Evolutionary conservation across 164 flowering plant genomes (phyloP), one percentile per base, ranked within the genome.

Genomic region (Annona squamosa): DNA sequence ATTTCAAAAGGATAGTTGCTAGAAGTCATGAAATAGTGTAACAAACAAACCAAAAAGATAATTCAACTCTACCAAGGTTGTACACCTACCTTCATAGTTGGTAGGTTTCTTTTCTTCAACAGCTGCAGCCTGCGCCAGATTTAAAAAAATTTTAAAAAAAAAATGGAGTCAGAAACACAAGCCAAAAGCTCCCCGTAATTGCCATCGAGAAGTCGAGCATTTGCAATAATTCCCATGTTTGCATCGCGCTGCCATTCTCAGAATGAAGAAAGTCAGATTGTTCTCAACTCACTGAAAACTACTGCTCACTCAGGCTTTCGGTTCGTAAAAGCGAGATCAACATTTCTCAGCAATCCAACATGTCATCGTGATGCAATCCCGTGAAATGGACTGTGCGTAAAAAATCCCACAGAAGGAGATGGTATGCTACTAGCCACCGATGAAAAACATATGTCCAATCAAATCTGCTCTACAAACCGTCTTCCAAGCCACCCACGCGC

Each of bases 51-150:
- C 37, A 26, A 26, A 26, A 26, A 26, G 37, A 26, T 26, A 26
- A 26, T 66, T 43, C 44, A 46, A 66, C 1, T 42, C 43, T 19
- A 66, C 46, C 37, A 63, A 4, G 9, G 26, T 9, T 13, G 26
- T 63, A 42, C 18, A 63, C 77, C 45, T 83, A 96, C 99, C 97
- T 59, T 79, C 84, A 81, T 81, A 81, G 46, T 44, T 83, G 56
- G 77, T 56, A 19, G 80, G 13, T 45, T 75, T 86, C 71, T 83
- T 85, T 64, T 85, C 95, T 56, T 90, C 97, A 75, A 19, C 71
- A 57, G 84, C 74, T 19, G 83, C 99, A 81, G 99, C 97, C 99
- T 96, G 86, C 56, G 77, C 67, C 65, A 3, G 73, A 70, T 41
- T 43, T 13, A 42, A 68, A 47, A 13, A 67, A 67, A 67, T 3